Base-by-base conservation (phyloP, 805 yeast genomes). In the Myxozyma melibiosi region DNA sequence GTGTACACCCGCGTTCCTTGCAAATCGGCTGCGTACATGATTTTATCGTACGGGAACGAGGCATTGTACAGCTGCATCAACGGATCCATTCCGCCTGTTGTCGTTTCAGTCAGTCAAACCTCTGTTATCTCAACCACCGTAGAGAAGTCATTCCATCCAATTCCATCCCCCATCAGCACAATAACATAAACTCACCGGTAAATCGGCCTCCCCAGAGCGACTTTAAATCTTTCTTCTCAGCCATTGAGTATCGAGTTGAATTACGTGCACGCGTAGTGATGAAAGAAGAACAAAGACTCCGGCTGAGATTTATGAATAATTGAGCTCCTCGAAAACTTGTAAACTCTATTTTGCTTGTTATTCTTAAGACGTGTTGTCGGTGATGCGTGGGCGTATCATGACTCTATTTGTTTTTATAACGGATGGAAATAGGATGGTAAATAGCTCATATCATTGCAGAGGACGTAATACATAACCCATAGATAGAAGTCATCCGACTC, bases 61-160 rank as follows among this genome's bases (percentile, higher is more conserved):
- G 97, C 97, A 74, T 94, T 94, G 78, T 95, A 94, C 51, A 92
- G 78, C 71, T 94, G 95, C 99, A 94, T 94, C 69, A 94, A 77
- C 2, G 99, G 99, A 68, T 94, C 99, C 28, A 96, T 84, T 62
- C 92, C 92, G 46, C 79, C 68, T 65, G 20, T 9, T 5, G 27
- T 39, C 24, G 22, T 18, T 22, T 31, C 30, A 31, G 18, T 43
- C 43, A 41, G 40, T 27, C n/a, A n/a, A n/a, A n/a, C n/a, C n/a
- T n/a, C n/a, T n/a, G n/a, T n/a, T n/a, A n/a, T n/a, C n/a, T n/a
- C n/a, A n/a, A n/a, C n/a, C n/a, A n/a, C n/a, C n/a, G n/a, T n/a
- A n/a, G n/a, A n/a, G n/a, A n/a, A n/a, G n/a, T n/a, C n/a, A n/a
- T n/a, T 11, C 22, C 25, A 27, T 20, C n/a, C 51, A 16, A 9